Base-by-base conservation (phyloP, 371 early-diverging fungal species). In the Mucor indicus region DNA sequence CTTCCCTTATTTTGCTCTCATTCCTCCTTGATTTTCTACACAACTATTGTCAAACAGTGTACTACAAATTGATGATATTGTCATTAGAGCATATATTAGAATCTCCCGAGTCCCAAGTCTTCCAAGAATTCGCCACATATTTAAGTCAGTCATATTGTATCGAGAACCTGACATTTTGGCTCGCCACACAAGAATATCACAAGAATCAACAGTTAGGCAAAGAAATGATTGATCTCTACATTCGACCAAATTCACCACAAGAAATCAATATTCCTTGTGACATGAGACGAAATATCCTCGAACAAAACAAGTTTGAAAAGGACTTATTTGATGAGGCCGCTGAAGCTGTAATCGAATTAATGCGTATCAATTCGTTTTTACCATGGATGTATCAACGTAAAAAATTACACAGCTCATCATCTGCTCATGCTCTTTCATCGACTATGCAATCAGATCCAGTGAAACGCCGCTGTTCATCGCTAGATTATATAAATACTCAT, bases 231-330 rank as follows among this genome's bases (percentile, higher is more conserved):
- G 27, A 48, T 32, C 59, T 48, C 4, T 60, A 67, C 38, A 60
- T 75, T 19, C 62, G 53, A 21, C 62, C 75, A 22, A 75, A 71
- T 37, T 63, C 75, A 17, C 57, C 68, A n/a, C 67, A 67, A 47
- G 75, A 75, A 43, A 75, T 75, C 50, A 75, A 75, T 38, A 75
- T 75, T 30, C 75, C 72, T 15, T 75, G 72, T 37, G 72, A 71
- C 22, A 75, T 75, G 62, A 55, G 75, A 36, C 61, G 67, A 25
- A 17, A 54, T 1, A 75, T 75, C 23, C 47, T 75, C 19, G 54
- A 64, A n/a, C 43, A 50, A 13, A 60, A 64, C 24, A 32, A 45
- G 17, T 39, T 39, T 2, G 38, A 55, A 16, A 44, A 62, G 13
- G 60, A 48, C 24, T 22, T 75, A 7, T 75, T 75, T 48, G 41